A percentile compares a stretch with the other conserved stretches of the same genome.
These are phyloP conservation scores for Fusarium chlamydosporum DNA, from an alignment of 2,329 filamentous ascomycete species.

Conservation along the genomic window DNA sequence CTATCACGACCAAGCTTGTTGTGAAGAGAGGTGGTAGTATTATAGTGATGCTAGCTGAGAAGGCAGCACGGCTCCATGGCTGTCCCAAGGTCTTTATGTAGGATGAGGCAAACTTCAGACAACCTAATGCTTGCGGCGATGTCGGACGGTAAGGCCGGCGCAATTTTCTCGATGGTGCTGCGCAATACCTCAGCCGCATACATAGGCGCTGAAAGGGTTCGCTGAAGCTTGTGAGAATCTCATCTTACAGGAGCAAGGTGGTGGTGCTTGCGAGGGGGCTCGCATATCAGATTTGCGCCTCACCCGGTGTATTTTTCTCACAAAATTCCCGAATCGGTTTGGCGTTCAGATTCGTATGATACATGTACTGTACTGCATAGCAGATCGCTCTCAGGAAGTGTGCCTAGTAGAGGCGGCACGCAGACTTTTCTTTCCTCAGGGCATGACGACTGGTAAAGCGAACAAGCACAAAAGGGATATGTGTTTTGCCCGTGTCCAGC, in stretches of 20 bases:
- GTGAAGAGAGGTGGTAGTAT: constrained; percentile 17
- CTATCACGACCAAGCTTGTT: constrained; percentile 14
- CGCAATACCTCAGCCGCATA: constrained; percentile 29
- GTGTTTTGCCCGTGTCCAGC: background rate
- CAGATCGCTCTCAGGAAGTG: constrained; percentile 31
- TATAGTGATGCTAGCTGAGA: constrained; percentile 27
- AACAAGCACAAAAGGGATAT: constrained; percentile 13
- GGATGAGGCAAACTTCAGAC: constrained; percentile 30
- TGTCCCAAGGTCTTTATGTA: constrained; percentile 27
- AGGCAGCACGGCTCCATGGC: constrained; percentile 32
- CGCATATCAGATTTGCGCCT: constrained; percentile 44
- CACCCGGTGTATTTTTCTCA: constrained; percentile 27
- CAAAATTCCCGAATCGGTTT: constrained; percentile 31
- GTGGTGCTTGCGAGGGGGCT: constrained; percentile 38
- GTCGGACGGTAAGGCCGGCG: constrained; percentile 48
- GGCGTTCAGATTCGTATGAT: constrained; percentile 22
- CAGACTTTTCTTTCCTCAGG: constrained; percentile 13
- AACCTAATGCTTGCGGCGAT: constrained; percentile 38
- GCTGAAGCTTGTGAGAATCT: constrained; percentile 38
- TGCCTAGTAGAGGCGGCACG: constrained; percentile 16
- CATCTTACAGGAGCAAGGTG: constrained; percentile 16
- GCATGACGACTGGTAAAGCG: constrained; percentile 28
- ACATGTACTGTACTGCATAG: constrained; percentile 20
- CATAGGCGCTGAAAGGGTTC: constrained; percentile 34
- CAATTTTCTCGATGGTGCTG: constrained; percentile 41